Base-by-base conservation (phyloP, 108 stramenopile genomes). In the Poteriospumella lacustris region DNA sequence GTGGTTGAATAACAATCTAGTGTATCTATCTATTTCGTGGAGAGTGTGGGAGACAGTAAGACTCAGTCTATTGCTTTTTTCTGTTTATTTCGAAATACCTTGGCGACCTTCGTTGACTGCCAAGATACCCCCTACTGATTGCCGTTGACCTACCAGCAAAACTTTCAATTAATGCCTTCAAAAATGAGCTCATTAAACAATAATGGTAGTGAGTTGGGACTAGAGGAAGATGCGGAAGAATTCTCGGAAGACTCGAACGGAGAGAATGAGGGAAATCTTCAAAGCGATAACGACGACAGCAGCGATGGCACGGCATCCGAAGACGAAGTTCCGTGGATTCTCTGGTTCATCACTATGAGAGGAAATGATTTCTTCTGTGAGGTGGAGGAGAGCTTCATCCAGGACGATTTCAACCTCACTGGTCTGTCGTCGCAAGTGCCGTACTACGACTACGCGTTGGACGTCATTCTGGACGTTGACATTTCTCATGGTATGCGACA, bases 331-430 rank as follows among this genome's bases (percentile, higher is more conserved):
- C 87, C 92, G 3, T 99, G 99, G 99, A 98, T 98, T 68, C 76
- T 91, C 2, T 99, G 99, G 99, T 99, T 97, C 79, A 97, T 96
- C 78, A 89, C 86, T 34, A 86, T 98, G 41, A 85, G 95, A 41
- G 97, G 97, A 43, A 97, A 99, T 68, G 96, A 97, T 85, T 97
- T 97, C 84, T 95, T 15, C 68, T 75, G 43, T 34, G 78, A 81
- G 80, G 83, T 87, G 15, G 97, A 98, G 79, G 96, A 98, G 83
- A 95, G 94, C 80, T 99, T 96, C 81, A 99, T 99, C 76, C 91
- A 99, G 91, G 99, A 99, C 83, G 96, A 96, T 76, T 99, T 99
- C 86, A 99, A 99, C 78, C 78, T 99, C 40, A 97, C 96, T 2
- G 99, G 99, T 3, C 87, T 99, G 60, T 81, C 88, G 26, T 73